Conservation (phyloP, 352 stramenopile species). For the Globisporangium acanthophoron region DNA sequence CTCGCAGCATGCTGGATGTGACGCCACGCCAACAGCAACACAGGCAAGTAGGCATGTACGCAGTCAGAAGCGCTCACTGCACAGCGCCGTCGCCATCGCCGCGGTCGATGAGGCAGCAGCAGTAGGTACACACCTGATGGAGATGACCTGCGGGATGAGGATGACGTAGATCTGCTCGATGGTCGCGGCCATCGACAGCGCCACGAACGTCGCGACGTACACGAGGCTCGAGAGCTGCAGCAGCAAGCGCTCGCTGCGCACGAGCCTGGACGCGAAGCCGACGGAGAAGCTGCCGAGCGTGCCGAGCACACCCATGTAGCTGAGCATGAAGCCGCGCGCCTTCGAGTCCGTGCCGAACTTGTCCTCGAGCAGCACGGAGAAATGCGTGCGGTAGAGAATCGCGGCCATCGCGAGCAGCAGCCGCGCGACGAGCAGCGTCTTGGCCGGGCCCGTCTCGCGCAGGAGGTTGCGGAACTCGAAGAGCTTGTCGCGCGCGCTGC, state of each 20-base stretch:
- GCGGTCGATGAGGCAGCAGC: background rate
- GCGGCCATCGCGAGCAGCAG: constrained; percentile 69
- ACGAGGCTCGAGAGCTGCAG: constrained; percentile 58
- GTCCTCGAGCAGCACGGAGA: constrained; percentile 70
- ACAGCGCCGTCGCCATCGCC: no score
- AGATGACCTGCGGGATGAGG: constrained; percentile 63
- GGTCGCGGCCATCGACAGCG: constrained; percentile 42
- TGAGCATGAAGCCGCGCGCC: constrained; percentile 62
- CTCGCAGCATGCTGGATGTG: constrained; percentile 54
- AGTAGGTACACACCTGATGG: constrained; percentile 38
- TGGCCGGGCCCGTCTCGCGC: constrained; percentile 51
- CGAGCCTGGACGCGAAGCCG: constrained; percentile 34
- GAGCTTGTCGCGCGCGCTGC: constrained; percentile 48
- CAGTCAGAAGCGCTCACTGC: background rate
- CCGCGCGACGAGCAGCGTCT: constrained; percentile 62
- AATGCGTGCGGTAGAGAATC: constrained; percentile 77
- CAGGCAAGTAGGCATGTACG: background rate
- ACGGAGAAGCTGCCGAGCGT: constrained; percentile 63
- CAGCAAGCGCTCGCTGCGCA: constrained; percentile 52
- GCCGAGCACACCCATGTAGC: constrained; percentile 75
- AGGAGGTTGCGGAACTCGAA: constrained; percentile 60
- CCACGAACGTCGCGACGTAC: constrained; percentile 70
- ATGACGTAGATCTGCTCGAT: constrained; percentile 49
- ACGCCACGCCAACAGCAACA: background rate
- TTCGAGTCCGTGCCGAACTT: constrained; percentile 70